These are phyloP conservation scores for Berkeleyomyces basicola DNA, from an alignment of 2,329 filamentous ascomycete species.

Conservation along the genomic window DNA sequence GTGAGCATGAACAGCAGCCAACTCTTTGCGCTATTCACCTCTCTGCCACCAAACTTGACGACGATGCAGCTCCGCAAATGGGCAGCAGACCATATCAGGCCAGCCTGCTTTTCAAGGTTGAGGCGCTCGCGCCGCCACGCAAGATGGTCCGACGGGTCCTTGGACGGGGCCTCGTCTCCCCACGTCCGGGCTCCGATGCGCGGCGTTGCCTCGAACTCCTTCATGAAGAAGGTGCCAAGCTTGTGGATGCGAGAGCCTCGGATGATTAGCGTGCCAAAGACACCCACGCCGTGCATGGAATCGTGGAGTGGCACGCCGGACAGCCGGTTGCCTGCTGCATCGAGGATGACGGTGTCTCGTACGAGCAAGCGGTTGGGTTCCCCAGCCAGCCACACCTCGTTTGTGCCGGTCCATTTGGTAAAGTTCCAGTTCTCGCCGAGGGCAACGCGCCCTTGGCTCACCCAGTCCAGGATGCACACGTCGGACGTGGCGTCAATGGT, in stretches of 20 bases:
- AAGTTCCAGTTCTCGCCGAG: conserved; percentile 83
- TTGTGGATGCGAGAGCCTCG: conserved; percentile 52
- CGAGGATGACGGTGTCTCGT: conserved; percentile 69
- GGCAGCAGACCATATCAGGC: conserved; percentile 68
- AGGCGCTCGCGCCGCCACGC: conserved; percentile 40
- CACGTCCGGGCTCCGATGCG: conserved; percentile 69
- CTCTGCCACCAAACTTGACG: conserved; percentile 75
- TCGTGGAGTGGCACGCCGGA: conserved; percentile 29
- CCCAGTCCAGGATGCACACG: conserved; percentile 83
- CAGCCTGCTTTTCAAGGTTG: conserved; percentile 38
- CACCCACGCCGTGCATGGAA: conserved; percentile 57
- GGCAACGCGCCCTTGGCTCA: conserved; percentile 71
- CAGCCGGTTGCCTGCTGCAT: conserved; percentile 31
- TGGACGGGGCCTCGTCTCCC: conserved; percentile 19
- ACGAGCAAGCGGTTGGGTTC: conserved; percentile 44
- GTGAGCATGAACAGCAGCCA: conserved; percentile 67
- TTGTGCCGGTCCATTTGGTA: conserved; percentile 60
- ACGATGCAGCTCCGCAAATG: conserved; percentile 68
- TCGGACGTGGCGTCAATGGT: conserved; percentile 39
- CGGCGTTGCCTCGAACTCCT: conserved; percentile 62
- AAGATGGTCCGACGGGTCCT: conserved; percentile 25
- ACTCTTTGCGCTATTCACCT: conserved; percentile 61
- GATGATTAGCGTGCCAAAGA: conserved; percentile 75
- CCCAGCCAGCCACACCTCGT: conserved; percentile 57
- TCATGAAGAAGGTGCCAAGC: conserved; percentile 57